phyloP scores from a whole-genome alignment of 2,329 filamentous ascomycete genomes.

The Bipolaris bicolor region DNA sequence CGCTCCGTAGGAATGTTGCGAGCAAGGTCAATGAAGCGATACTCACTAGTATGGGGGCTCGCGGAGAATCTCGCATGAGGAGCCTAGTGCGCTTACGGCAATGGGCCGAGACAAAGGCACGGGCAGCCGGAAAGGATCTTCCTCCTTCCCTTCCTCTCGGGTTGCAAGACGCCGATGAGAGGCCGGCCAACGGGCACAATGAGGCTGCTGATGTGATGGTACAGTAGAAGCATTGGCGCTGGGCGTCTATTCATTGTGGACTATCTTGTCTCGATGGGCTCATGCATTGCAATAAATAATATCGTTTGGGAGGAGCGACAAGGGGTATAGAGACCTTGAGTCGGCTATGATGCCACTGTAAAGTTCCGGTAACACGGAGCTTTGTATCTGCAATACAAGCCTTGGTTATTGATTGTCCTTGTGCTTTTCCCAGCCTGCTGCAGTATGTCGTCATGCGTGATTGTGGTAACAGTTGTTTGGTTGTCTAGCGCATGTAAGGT shows the following conservation, averaged over 20 bases:
- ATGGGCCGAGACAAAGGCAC: slow-evolving; percentile 77
- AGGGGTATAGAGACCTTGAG: neutral
- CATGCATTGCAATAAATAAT: neutral
- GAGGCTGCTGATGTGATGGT: slow-evolving; percentile 48
- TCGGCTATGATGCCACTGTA: neutral
- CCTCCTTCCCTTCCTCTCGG: slow-evolving; percentile 52
- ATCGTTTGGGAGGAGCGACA: neutral
- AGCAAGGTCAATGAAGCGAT: slow-evolving; percentile 89
- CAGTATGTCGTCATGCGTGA: neutral
- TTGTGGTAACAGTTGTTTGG: neutral
- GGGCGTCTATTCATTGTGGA: neutral
- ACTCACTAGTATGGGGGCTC: slow-evolving; percentile 71
- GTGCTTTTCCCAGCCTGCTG: neutral
- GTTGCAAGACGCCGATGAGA: slow-evolving; percentile 46
- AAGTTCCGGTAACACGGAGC: slow-evolving; percentile 1
- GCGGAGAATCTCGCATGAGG: slow-evolving; percentile 80
- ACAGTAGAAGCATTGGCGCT: slow-evolving; percentile 18
- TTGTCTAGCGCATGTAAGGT: neutral
- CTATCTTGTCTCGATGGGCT: neutral
- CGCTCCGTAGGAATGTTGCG: slow-evolving; percentile 82
- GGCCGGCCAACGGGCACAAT: slow-evolving; percentile 33
- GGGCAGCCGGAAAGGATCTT: slow-evolving; percentile 51
- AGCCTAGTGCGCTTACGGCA: slow-evolving; percentile 80
- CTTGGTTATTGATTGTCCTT: neutral
- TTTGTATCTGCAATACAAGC: neutral